Percentiles rank a stretch among this genome's conserved stretches.
Evolutionary conservation across 2,329 filamentous ascomycete species (phyloP).

Genomic region (Colletotrichum sp.): DNA sequence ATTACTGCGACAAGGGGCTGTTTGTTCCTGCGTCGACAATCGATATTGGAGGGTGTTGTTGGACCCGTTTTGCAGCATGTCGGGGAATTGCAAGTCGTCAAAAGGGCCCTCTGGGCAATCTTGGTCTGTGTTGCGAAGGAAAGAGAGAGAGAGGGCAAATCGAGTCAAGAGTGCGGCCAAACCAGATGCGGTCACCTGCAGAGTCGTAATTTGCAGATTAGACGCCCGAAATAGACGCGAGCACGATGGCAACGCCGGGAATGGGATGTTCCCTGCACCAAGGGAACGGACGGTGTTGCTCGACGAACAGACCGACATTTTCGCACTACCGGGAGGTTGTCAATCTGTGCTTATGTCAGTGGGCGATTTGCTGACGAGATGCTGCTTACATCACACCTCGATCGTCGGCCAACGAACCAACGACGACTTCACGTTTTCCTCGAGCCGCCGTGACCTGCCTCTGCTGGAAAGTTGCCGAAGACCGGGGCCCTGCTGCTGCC

Average conservation of each 20-base stretch:
- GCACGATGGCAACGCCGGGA: not conserved
- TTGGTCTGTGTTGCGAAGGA: not conserved
- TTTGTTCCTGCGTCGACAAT: not conserved
- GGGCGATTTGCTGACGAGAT: not conserved
- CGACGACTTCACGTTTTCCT: not conserved
- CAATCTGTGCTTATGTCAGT: not conserved
- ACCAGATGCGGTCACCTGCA: slow-evolving; percentile 1
- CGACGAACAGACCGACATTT: slow-evolving; percentile 10
- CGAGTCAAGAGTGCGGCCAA: not conserved
- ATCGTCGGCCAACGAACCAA: not conserved
- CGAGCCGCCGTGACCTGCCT: not conserved
- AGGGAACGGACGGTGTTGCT: not conserved
- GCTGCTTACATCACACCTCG: not conserved
- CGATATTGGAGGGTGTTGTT: slow-evolving; percentile 17
- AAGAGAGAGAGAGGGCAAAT: not conserved
- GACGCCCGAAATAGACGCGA: slow-evolving; percentile 13
- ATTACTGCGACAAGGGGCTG: not conserved
- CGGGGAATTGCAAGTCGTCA: not conserved
- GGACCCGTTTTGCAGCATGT: not conserved
- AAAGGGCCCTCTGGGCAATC: not conserved
- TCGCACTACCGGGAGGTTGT: not conserved
- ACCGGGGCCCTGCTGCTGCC: not conserved
- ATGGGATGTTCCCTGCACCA: slow-evolving; percentile 9
- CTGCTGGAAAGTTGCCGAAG: not conserved
- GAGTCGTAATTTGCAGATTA: slow-evolving; percentile 9